A percentile compares a stretch with the other conserved stretches of the same genome.
These are phyloP conservation scores for Conticribra guillardii DNA, from an alignment of 108 stramenopile genomes.

Conservation along the genomic window DNA sequence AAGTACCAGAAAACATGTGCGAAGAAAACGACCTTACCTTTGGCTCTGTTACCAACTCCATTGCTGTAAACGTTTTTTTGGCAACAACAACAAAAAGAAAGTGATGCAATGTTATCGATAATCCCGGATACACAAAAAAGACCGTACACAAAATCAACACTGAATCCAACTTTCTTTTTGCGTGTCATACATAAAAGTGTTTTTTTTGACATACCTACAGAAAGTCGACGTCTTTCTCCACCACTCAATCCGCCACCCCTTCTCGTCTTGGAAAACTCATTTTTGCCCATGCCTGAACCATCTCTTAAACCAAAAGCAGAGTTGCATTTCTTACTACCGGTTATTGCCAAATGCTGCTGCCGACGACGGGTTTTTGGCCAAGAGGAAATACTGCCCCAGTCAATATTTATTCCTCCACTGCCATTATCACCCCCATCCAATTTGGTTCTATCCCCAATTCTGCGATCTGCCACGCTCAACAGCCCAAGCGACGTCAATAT, in stretches of 20 bases:
- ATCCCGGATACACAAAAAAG: neutral
- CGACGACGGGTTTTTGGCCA: neutral
- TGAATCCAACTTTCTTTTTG: neutral
- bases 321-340: neutral
- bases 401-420: neutral
- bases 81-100: neutral
- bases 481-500: constrained; percentile 68
- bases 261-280: constrained; percentile 15
- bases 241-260: constrained; percentile 61
- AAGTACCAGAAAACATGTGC: too few relatives aligned
- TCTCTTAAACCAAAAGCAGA: neutral
- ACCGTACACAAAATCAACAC: neutral
- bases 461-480: constrained; percentile 51
- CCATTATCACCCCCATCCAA: constrained; percentile 40
- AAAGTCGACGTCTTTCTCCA: constrained; percentile 82
- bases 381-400: neutral
- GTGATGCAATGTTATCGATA: too few relatives aligned
- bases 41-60: constrained; percentile 71
- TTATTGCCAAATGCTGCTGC: neutral
- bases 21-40: neutral
- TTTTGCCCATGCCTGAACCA: neutral
- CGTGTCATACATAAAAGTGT: neutral
- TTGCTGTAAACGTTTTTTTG: constrained; percentile 23
- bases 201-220: constrained; percentile 30
- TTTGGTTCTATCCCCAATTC: constrained; percentile 62